These are phyloP conservation scores for Fraxinus pennsylvanica DNA, from an alignment of 257 asterid genomes.

Conservation along the genomic window DNA sequence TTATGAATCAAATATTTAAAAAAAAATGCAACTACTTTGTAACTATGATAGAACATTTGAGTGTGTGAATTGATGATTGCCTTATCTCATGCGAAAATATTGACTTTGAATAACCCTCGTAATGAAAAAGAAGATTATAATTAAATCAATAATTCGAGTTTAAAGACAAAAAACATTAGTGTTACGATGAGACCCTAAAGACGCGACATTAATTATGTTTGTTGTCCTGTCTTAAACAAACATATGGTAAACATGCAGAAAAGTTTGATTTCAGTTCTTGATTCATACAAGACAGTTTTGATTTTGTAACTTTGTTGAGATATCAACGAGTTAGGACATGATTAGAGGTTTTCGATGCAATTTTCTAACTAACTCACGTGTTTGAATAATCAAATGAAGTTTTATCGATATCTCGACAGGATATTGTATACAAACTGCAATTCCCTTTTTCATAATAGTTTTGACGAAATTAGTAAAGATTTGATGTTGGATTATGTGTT, in stretches of 20 bases:
- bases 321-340: not conserved
- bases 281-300: not conserved
- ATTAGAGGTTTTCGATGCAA: not conserved
- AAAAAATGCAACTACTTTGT: not conserved
- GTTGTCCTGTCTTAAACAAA: not conserved
- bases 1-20: not conserved
- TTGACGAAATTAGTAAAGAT: no score
- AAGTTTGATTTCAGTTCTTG: not conserved
- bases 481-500: not conserved
- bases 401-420: not conserved
- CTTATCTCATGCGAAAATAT: not conserved
- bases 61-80: not conserved
- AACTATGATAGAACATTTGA: not conserved
- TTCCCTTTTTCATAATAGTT: not conserved
- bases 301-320: not conserved
- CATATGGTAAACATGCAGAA: not conserved
- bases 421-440: not conserved
- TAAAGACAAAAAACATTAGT: conserved; percentile 8
- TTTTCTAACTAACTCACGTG: no score
- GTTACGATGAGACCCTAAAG: not conserved
- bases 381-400: not conserved
- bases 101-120: not conserved
- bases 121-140: not conserved
- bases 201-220: conserved; percentile 15
- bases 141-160: not conserved